Conservation (phyloP, 352 stramenopile genomes). For the Phytophthora tentaculata region DNA sequence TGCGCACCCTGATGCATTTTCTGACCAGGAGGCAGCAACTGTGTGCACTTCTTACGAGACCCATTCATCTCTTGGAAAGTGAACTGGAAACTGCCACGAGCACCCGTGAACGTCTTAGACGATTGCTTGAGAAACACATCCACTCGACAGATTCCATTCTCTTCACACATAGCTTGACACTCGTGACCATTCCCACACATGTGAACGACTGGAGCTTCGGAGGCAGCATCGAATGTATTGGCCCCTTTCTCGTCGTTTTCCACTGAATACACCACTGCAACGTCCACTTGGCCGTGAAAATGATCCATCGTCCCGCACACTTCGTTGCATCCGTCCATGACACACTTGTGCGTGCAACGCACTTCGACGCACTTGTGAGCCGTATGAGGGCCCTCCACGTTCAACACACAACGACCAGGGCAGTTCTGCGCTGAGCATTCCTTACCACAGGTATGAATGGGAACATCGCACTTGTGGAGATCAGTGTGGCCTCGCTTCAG, state of each 20-base stretch:
- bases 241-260: slow-evolving; percentile 53
- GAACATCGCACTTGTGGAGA: slow-evolving; percentile 62
- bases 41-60: slow-evolving; percentile 63
- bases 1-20: slow-evolving; percentile 55
- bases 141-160: slow-evolving; percentile 70
- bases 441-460: slow-evolving; percentile 61
- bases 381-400: slow-evolving; percentile 54
- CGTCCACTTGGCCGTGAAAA: slow-evolving; percentile 69
- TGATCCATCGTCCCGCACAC: slow-evolving; percentile 57
- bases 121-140: slow-evolving; percentile 77
- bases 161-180: slow-evolving; percentile 59
- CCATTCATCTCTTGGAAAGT: slow-evolving; percentile 87
- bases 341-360: slow-evolving; percentile 61
- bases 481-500: slow-evolving; percentile 49
- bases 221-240: slow-evolving; percentile 47
- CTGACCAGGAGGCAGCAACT: slow-evolving; percentile 45
- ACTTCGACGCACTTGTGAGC: slow-evolving; percentile 71
- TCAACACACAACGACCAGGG: slow-evolving; percentile 51
- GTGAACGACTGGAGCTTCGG: slow-evolving; percentile 53
- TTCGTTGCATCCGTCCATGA: slow-evolving; percentile 67
- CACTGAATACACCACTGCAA: slow-evolving; percentile 51
- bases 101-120: slow-evolving; percentile 67
- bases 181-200: slow-evolving; percentile 65
- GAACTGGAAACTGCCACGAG: slow-evolving; percentile 69
- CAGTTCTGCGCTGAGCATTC: slow-evolving; percentile 56